phyloP scores from a whole-genome alignment of 169 alveolate species.

The Plasmodium relictum region DNA sequence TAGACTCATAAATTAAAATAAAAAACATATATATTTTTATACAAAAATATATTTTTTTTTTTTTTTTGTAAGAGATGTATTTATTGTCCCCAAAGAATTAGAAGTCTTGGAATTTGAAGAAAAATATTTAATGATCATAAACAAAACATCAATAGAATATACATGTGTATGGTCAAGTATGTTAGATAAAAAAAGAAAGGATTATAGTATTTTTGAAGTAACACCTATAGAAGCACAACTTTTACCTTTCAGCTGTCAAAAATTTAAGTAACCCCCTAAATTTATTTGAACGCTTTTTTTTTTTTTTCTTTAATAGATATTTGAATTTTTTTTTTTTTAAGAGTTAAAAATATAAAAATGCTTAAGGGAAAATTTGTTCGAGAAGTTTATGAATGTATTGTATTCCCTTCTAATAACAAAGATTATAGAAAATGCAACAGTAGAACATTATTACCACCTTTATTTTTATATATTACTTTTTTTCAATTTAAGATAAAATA shows the following conservation, averaged over 20 bases:
- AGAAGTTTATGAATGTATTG: constrained; percentile 67
- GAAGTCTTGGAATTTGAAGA: constrained; percentile 64
- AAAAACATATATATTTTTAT: not conserved
- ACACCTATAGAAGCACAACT: constrained; percentile 62
- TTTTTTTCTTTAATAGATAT: not conserved
- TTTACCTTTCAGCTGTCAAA: constrained; percentile 51
- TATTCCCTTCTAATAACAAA: constrained; percentile 72
- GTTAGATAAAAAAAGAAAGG: constrained; percentile 15
- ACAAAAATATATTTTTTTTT: not conserved
- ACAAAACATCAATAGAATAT: constrained; percentile 69
- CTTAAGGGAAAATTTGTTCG: constrained; percentile 37
- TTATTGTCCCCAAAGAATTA: constrained; percentile 55
- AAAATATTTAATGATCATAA: constrained; percentile 53
- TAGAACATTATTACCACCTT: constrained; percentile 67
- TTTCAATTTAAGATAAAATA: constrained; percentile 68
- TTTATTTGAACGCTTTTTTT: constrained; percentile 6
- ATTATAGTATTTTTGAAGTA: constrained; percentile 19
- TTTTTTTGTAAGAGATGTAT: constrained; percentile 41
- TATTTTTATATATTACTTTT: constrained; percentile 57
- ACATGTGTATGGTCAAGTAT: constrained; percentile 72
- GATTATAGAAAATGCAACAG: constrained; percentile 73
- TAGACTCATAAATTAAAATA: not conserved
- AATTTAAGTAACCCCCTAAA: constrained; percentile 30
- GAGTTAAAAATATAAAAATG: constrained; percentile 62
- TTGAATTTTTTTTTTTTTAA: not conserved